Conservation (phyloP, 2,329 filamentous ascomycete species). For the Aureobasidium sp. region DNA sequence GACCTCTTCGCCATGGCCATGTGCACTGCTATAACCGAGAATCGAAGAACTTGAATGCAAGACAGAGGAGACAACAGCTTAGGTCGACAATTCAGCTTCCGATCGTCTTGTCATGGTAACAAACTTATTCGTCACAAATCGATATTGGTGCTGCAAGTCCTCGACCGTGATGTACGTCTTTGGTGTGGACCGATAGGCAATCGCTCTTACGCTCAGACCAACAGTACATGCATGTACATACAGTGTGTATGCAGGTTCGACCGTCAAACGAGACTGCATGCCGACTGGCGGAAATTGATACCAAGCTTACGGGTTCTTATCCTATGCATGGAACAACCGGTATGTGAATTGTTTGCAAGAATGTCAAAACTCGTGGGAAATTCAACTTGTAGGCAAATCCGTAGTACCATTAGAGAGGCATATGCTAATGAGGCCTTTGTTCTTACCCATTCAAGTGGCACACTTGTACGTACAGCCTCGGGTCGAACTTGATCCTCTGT, state of each 20-base stretch:
- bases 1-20: neutral
- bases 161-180: neutral
- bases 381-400: neutral
- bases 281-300: neutral
- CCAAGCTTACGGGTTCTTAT: neutral
- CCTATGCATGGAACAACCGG: neutral
- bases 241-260: neutral
- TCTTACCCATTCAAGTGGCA: neutral
- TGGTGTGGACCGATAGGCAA: constrained; percentile 9
- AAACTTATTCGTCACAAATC: neutral
- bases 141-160: neutral
- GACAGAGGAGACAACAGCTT: neutral
- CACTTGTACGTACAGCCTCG: neutral
- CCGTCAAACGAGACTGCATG: constrained; percentile 7
- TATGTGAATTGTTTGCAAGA: neutral
- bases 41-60: neutral
- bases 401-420: neutral
- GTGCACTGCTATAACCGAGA: neutral
- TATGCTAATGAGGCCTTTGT: neutral
- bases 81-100: neutral
- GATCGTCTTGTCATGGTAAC: neutral
- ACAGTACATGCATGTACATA: neutral
- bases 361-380: neutral
- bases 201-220: neutral
- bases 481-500: neutral